Evolutionary conservation across 768 basidiomycete species (phyloP).

Genomic region (Dendrothele bispora): DNA sequence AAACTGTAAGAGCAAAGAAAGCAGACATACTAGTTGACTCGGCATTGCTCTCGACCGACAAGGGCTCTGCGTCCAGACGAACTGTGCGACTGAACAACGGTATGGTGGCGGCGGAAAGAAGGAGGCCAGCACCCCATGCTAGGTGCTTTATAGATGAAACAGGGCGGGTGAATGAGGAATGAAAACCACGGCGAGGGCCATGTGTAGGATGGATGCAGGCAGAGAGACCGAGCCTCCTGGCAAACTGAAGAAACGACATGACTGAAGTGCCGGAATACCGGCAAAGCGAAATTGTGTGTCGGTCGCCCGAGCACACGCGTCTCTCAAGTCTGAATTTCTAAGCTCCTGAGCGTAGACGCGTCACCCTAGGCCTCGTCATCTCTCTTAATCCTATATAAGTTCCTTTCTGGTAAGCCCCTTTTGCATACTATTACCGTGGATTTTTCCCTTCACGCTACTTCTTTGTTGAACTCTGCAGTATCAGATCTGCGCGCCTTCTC

Average conservation of each 20-base stretch:
- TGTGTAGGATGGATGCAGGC: too few relatives aligned
- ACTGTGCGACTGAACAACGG: slow-evolving; percentile 6
- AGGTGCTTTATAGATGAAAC: background rate
- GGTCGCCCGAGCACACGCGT: background rate
- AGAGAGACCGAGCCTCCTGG: background rate
- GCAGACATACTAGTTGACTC: background rate
- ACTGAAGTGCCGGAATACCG: background rate
- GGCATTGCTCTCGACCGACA: background rate
- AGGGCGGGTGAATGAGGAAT: background rate
- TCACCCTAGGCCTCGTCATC: slow-evolving; percentile 7
- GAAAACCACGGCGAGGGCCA: too few relatives aligned
- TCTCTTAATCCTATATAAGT: background rate
- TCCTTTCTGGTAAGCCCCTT: background rate
- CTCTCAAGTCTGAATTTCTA: background rate
- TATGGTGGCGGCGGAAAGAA: slow-evolving; percentile 5
- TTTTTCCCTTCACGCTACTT: background rate
- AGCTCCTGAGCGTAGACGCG: slow-evolving; percentile 6
- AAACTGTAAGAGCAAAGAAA: background rate
- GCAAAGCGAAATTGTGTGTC: background rate
- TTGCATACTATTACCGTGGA: background rate
- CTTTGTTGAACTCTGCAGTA: slow-evolving; percentile 14
- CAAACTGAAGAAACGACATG: background rate
- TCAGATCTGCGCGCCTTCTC: slow-evolving; percentile 17
- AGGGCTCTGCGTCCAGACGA: slow-evolving; percentile 7
- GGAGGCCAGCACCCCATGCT: background rate